Evolutionary conservation across 192 early-diverging fungal species (phyloP).

Genomic region (Chytriomyces sp.): DNA sequence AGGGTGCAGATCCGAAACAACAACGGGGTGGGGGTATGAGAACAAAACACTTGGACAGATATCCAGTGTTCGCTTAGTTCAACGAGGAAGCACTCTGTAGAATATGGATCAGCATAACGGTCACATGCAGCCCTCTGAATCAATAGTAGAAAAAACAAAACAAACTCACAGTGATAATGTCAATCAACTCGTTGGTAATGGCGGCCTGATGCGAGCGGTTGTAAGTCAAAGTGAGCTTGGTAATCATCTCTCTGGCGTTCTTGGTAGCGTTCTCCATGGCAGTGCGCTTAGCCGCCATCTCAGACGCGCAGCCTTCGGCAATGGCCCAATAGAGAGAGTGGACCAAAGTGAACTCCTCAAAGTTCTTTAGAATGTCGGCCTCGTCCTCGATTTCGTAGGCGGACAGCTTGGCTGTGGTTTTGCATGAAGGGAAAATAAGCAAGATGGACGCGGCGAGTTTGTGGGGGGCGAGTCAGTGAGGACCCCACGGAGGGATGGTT

Average conservation of each 20-base stretch:
- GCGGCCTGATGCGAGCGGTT: constrained; percentile 97
- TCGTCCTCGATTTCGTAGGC: constrained; percentile 89
- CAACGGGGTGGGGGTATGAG: no score
- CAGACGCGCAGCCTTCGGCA: constrained; percentile 93
- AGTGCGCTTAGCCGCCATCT: constrained; percentile 93
- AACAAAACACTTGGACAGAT: no score
- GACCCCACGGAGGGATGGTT: no score
- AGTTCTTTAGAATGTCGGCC: constrained; percentile 76
- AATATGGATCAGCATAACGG: neutral
- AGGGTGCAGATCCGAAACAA: no score
- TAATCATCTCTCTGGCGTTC: constrained; percentile 98
- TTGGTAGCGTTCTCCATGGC: constrained; percentile 99
- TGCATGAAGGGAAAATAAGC: no score
- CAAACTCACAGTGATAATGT: constrained; percentile 32
- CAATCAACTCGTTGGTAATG: constrained; percentile 96
- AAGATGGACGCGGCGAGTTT: no score
- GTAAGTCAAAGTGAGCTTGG: constrained; percentile 92
- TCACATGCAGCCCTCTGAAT: neutral
- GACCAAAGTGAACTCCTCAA: constrained; percentile 91
- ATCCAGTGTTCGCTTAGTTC: neutral
- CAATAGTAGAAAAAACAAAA: neutral
- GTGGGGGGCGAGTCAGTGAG: no score
- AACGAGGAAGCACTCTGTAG: constrained; percentile 14
- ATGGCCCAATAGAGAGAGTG: constrained; percentile 95
- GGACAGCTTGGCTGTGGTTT: constrained; percentile 76